Conservation (phyloP, 805 yeast species). For the Priceomyces medius region DNA sequence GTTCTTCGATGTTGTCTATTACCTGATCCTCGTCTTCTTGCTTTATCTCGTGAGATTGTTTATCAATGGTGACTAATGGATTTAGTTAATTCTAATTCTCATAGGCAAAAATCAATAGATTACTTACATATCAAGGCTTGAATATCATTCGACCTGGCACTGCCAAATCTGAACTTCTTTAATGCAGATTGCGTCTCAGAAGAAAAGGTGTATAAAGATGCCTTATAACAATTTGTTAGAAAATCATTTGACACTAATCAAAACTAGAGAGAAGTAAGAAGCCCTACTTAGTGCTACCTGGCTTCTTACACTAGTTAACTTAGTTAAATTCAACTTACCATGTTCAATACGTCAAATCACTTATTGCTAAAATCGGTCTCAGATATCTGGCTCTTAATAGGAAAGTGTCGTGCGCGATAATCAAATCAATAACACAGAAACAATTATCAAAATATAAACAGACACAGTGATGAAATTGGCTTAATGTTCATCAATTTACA, state of each 20-base stretch:
- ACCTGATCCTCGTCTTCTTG: constrained; percentile 48
- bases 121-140: constrained; percentile 62
- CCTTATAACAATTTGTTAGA: constrained; percentile 4
- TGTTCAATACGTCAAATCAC: too few species aligned
- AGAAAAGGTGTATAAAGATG: constrained; percentile 59
- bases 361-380: not conserved
- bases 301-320: too few species aligned
- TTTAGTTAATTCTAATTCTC: too few species aligned
- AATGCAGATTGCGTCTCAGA: constrained; percentile 59
- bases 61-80: constrained; percentile 57
- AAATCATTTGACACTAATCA: not conserved
- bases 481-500: not conserved
- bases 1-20: constrained; percentile 53
- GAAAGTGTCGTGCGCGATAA: constrained; percentile 10
- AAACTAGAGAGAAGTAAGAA: too few species aligned
- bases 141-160: constrained; percentile 60
- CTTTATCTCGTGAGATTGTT: constrained; percentile 49
- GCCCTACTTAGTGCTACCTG: too few species aligned
- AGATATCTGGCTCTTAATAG: constrained; percentile 2
- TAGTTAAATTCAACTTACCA: too few species aligned
- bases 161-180: constrained; percentile 70
- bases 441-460: constrained; percentile 9
- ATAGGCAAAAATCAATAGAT: too few species aligned
- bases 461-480: not conserved
- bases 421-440: constrained; percentile 13